Evolutionary conservation across 345 rosid species (phyloP).

Genomic region (Camelina sativa): DNA sequence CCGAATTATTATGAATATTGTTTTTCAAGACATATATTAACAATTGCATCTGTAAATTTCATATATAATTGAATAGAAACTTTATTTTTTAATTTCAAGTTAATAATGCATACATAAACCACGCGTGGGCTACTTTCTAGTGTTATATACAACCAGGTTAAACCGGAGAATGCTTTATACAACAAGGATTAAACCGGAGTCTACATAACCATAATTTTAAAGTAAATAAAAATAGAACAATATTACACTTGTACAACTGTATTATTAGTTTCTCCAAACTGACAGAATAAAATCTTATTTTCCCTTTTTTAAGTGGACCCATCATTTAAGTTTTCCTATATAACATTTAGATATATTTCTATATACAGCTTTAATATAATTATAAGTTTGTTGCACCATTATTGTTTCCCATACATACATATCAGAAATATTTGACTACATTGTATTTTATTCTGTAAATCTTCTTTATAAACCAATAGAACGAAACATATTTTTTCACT

Average conservation of each 20-base stretch:
- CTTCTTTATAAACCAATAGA: not conserved
- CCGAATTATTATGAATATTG: no score
- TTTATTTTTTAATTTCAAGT: no score
- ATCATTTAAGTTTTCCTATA: not conserved
- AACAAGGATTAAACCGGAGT: no score
- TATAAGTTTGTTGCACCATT: not conserved
- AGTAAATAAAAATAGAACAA: not conserved
- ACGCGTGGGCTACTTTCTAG: no score
- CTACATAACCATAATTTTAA: not conserved
- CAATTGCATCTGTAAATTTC: no score
- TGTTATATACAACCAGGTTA: no score
- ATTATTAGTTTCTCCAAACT: not conserved
- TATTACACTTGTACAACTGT: not conserved
- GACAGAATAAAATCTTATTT: not conserved
- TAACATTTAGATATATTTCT: not conserved
- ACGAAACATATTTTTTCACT: not conserved
- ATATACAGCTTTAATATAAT: not conserved
- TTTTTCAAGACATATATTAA: no score
- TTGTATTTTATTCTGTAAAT: not conserved
- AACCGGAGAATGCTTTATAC: no score
- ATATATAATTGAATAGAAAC: no score
- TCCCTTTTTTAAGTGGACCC: not conserved
- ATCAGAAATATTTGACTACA: not conserved
- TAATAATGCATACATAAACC: no score
- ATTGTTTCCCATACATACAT: not conserved